These are phyloP conservation scores for Penicillium sp. DNA, from an alignment of 2,329 filamentous ascomycete genomes.

Conservation along the genomic window DNA sequence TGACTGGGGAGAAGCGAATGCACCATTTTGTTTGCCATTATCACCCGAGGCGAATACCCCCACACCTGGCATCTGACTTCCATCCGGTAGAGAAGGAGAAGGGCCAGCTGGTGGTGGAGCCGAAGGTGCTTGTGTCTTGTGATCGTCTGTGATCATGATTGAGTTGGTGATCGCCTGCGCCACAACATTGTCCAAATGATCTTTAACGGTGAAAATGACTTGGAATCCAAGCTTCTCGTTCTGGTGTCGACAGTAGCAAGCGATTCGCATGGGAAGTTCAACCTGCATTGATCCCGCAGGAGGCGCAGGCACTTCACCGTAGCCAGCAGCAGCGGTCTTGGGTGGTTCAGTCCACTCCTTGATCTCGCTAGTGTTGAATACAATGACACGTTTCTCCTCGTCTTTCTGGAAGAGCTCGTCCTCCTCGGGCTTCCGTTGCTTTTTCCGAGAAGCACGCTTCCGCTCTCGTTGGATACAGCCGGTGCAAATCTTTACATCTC, in stretches of 20 bases:
- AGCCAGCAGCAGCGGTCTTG: conserved; percentile 56
- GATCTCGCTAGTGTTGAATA: conserved; percentile 87
- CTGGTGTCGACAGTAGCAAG: conserved; percentile 95
- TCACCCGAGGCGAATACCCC: conserved; percentile 48
- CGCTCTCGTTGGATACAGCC: conserved; percentile 92
- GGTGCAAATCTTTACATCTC: conserved; percentile 87
- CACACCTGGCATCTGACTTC: conserved; percentile 47
- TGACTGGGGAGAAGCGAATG: conserved; percentile 38
- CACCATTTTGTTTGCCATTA: conserved; percentile 29
- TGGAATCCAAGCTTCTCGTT: conserved; percentile 89
- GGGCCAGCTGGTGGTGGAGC: conserved; percentile 41
- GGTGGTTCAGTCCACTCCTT: conserved; percentile 76
- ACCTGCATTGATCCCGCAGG: conserved; percentile 71
- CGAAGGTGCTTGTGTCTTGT: conserved; percentile 74
- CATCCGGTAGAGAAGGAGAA: conserved; percentile 42
- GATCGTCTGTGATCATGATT: conserved; percentile 97
- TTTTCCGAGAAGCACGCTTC: conserved; percentile 89
- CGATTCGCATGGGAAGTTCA: conserved; percentile 90
- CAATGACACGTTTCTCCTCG: conserved; percentile 78
- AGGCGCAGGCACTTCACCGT: conserved; percentile 37
- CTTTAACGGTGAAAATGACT: conserved; percentile 93
- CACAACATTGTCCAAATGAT: conserved; percentile 73
- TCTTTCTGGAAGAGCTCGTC: conserved; percentile 84
- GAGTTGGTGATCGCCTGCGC: conserved; percentile 84
- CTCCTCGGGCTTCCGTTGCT: conserved; percentile 89